Base-by-base conservation (phyloP, 2,329 filamentous ascomycete genomes). In the Cercospora nicotianae region DNA sequence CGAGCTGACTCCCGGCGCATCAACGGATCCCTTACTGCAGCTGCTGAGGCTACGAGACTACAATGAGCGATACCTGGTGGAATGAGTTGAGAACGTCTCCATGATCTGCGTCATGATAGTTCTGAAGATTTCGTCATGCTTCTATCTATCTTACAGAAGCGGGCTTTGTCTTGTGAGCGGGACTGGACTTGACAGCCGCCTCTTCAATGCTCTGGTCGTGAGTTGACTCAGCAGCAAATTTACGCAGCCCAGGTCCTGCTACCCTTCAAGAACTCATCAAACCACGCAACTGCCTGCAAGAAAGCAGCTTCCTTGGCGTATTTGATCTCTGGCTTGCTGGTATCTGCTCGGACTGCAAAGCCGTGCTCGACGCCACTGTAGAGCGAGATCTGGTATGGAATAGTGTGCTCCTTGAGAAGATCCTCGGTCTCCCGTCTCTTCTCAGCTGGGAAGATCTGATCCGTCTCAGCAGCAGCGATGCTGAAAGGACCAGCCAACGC, bases 221-320 rank as follows among this genome's bases (percentile, higher is more conserved):
- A 23, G 45, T 10, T 5, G 45, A 48, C n/a, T 10, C 20, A 30
- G 23, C n/a, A 57, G 60, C 48, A 20, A 20, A 66, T 59, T 71
- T 64, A 74, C 57, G 70, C 66, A 64, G 71, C 70, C 60, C 65
- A 72, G 30, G 45, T 66, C 58, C 71, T 57, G 26, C 66, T 62
- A 9, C 68, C 70, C 77, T 82, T 82, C 69, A 91, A 77, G 77
- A 86, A 83, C 78, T 89, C 83, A 72, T 91, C 85, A 73, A 96
- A 93, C 92, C 92, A 96, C 63, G 83, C 78, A 62, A 93, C 83
- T 39, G 91, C 91, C 83, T 95, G 92, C 71, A 84, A 75, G 77
- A 95, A 95, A 5, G 92, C 92, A 80, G 90, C 87, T 81, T 96
- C 91, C 85, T 92, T 94, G 42, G 91, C 89, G 74, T 86, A 94